Percentiles rank a stretch among this genome's conserved stretches.
phyloP scores from a whole-genome alignment of 106 monocot species.

The Triglochin maritima region DNA sequence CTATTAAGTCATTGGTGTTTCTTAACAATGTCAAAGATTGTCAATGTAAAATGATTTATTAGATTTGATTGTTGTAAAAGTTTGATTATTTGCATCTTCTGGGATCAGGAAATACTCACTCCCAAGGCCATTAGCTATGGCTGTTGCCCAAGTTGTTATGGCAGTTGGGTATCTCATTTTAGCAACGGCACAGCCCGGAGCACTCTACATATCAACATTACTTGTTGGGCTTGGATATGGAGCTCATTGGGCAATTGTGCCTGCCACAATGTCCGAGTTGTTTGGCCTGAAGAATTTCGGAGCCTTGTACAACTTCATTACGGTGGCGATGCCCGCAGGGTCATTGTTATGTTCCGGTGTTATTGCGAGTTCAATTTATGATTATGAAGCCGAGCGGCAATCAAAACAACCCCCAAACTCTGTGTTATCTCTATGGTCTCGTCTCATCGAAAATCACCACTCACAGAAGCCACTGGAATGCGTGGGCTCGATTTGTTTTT shows the following conservation, averaged over 20 bases:
- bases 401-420: background rate
- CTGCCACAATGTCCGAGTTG: conserved; percentile 33
- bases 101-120: conserved; percentile 26
- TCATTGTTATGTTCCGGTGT: conserved; percentile 36
- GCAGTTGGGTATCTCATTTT: conserved; percentile 38
- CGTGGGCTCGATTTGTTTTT: conserved; percentile 46
- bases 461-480: conserved; percentile 17
- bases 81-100: too few relatives aligned
- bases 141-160: conserved; percentile 29
- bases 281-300: conserved; percentile 44
- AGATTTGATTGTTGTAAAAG: too few relatives aligned
- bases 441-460: background rate
- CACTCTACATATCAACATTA: conserved; percentile 33
- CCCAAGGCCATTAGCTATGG: conserved; percentile 35
- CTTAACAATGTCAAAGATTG: too few relatives aligned
- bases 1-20: too few relatives aligned
- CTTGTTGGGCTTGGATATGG: conserved; percentile 43
- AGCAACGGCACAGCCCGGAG: conserved; percentile 46
- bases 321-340: conserved; percentile 37
- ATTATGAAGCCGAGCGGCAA: conserved; percentile 40
- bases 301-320: conserved; percentile 49
- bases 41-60: too few relatives aligned
- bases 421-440: too few relatives aligned
- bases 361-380: conserved; percentile 40
- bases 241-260: conserved; percentile 51